Conservation (phyloP, 768 basidiomycete genomes). For the Hysterangium stoloniferum region DNA sequence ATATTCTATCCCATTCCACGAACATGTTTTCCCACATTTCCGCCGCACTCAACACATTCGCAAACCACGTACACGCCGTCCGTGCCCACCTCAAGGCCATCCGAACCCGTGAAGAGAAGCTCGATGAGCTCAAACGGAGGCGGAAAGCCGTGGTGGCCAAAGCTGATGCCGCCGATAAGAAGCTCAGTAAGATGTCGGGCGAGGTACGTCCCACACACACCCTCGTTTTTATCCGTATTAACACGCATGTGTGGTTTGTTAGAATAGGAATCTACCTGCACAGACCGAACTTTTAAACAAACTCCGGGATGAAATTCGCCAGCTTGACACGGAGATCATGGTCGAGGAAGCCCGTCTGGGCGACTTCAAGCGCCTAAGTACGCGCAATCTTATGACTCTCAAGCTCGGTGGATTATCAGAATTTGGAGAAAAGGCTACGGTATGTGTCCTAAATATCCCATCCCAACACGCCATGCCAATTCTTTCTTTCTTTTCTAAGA, state of each 20-base stretch:
- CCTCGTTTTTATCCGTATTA: background rate
- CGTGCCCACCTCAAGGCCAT: conserved; percentile 73
- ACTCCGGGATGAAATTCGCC: conserved; percentile 68
- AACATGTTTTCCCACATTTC: conserved; percentile 62
- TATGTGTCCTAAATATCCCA: conserved; percentile 21
- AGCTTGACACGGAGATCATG: conserved; percentile 77
- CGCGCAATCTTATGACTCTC: conserved; percentile 64
- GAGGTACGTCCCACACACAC: conserved; percentile 29
- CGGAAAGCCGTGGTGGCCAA: conserved; percentile 57
- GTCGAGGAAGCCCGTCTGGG: conserved; percentile 71
- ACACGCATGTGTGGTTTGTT: background rate
- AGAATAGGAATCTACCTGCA: conserved; percentile 65
- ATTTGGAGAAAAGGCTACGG: conserved; percentile 70
- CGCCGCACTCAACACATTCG: conserved; percentile 58
- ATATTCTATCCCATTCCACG: conserved; percentile 64
- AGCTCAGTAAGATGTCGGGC: conserved; percentile 81
- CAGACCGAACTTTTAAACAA: conserved; percentile 69
- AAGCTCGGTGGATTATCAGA: conserved; percentile 87
- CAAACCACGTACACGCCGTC: conserved; percentile 60
- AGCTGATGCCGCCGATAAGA: conserved; percentile 81
- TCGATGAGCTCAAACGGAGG: conserved; percentile 69
- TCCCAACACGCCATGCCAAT: background rate
- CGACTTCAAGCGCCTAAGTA: conserved; percentile 72
- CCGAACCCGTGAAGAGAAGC: conserved; percentile 73
- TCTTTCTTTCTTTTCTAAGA: conserved; percentile 25